These are phyloP conservation scores for Volvox carteri DNA, from an alignment of 163 green algal genomes.

Conservation along the genomic window DNA sequence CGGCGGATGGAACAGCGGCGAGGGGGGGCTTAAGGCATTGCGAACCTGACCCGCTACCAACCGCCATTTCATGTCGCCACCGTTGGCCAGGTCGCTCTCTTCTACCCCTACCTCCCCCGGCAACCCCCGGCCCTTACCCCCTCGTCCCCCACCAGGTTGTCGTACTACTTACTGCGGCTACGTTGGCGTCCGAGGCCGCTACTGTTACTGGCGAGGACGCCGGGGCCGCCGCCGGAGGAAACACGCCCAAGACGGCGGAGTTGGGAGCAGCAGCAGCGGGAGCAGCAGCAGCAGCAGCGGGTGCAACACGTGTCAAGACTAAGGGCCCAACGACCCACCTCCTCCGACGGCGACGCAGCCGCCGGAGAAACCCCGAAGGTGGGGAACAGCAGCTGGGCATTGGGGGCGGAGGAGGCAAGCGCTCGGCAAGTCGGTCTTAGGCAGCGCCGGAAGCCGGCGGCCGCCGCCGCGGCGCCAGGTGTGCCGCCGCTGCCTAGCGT, in stretches of 20 bases:
- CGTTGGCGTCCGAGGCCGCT: conserved; percentile 14
- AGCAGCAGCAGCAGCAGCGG: conserved; percentile 6
- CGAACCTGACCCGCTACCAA: too few relatives aligned
- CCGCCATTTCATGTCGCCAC: too few relatives aligned
- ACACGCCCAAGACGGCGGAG: background rate
- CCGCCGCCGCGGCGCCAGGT: background rate
- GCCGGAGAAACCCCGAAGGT: background rate
- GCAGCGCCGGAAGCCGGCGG: background rate
- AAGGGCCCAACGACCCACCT: background rate
- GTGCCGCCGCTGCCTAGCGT: background rate
- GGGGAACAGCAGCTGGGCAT: background rate
- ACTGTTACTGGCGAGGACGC: conserved; percentile 11
- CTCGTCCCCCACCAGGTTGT: background rate
- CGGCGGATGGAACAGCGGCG: too few relatives aligned
- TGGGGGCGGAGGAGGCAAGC: too few relatives aligned
- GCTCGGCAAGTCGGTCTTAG: too few relatives aligned
- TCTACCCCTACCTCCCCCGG: too few relatives aligned
- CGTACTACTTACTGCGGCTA: conserved; percentile 42
- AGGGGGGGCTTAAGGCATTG: too few relatives aligned
- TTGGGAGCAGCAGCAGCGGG: background rate
- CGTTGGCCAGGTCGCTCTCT: too few relatives aligned
- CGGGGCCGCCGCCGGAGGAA: background rate
- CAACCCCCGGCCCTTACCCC: too few relatives aligned
- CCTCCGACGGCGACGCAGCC: background rate
- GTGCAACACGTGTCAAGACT: too few relatives aligned